Evolutionary conservation across 352 stramenopile species (phyloP).

Genomic region (Phytophthora fragariaefolia): DNA sequence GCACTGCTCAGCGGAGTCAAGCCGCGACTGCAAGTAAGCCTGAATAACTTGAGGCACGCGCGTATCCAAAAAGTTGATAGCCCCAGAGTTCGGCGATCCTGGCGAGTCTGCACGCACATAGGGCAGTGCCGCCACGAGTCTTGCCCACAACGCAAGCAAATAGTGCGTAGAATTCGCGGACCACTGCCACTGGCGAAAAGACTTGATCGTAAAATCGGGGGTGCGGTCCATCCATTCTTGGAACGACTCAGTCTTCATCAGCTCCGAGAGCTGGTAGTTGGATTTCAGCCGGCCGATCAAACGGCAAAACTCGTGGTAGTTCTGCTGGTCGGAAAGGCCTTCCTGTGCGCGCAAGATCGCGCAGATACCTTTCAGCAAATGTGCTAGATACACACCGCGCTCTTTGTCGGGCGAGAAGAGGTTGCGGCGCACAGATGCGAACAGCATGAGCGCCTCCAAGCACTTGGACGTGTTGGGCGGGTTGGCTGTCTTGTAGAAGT

Average conservation of each 20-base stretch:
- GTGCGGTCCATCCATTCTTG: constrained; percentile 97
- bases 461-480: constrained; percentile 95
- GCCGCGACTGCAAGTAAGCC: constrained; percentile 96
- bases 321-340: constrained; percentile 98
- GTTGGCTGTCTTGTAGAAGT: constrained; percentile 95
- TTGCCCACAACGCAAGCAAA: constrained; percentile 95
- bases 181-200: constrained; percentile 96
- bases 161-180: constrained; percentile 97
- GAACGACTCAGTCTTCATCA: constrained; percentile 97
- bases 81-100: constrained; percentile 49
- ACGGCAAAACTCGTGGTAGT: constrained; percentile 99
- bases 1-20: constrained; percentile 95
- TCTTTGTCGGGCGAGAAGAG: constrained; percentile 98
- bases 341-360: constrained; percentile 95
- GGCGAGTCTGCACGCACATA: constrained; percentile 92
- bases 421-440: constrained; percentile 95
- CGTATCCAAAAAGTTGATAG: constrained; percentile 75
- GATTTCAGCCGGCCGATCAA: constrained; percentile 97
- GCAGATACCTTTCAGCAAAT: constrained; percentile 94
- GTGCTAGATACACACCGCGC: constrained; percentile 92
- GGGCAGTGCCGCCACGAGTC: constrained; percentile 95
- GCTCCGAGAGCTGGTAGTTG: constrained; percentile 98
- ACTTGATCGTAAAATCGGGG: constrained; percentile 97
- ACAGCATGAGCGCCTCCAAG: constrained; percentile 96
- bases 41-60: constrained; percentile 92